Evolutionary conservation across 768 basidiomycete species (phyloP).

Genomic region (Lactarius indigo): DNA sequence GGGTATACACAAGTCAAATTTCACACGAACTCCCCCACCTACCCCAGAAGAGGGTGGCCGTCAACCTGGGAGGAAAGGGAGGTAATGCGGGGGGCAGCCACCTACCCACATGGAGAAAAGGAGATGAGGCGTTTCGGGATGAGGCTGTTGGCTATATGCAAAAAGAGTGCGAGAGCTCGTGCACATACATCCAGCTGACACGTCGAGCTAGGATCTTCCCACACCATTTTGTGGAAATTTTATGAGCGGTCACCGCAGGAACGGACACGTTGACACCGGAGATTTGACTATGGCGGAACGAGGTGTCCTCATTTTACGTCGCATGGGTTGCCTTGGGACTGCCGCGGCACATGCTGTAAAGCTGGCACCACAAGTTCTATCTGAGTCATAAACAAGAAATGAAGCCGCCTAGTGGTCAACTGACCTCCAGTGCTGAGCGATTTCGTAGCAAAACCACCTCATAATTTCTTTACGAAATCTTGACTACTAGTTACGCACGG

Average conservation of each 20-base stretch:
- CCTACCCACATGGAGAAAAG: not conserved
- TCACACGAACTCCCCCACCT: not conserved
- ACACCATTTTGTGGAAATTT: not conserved
- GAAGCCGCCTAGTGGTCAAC: not conserved
- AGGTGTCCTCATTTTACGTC: not conserved
- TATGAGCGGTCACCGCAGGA: not conserved
- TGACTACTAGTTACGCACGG: not conserved
- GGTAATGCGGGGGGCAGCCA: not conserved
- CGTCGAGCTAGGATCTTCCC: constrained; percentile 4
- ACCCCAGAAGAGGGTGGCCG: not conserved
- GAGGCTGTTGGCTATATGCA: not conserved
- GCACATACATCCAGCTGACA: not conserved
- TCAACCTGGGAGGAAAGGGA: not conserved
- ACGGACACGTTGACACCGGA: not conserved
- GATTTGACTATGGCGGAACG: constrained; percentile 2
- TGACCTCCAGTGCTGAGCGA: not conserved
- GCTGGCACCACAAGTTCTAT: not conserved
- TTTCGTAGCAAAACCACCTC: not conserved
- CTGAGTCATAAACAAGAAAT: not conserved
- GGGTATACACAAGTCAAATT: not conserved
- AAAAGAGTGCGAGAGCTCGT: not conserved
- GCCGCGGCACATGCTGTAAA: not conserved
- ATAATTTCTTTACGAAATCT: not conserved
- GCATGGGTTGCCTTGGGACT: not conserved
- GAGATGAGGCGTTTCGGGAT: not conserved